Evolutionary conservation across 345 rosid species (phyloP).

Genomic region (Eucalyptus camaldulensis): DNA sequence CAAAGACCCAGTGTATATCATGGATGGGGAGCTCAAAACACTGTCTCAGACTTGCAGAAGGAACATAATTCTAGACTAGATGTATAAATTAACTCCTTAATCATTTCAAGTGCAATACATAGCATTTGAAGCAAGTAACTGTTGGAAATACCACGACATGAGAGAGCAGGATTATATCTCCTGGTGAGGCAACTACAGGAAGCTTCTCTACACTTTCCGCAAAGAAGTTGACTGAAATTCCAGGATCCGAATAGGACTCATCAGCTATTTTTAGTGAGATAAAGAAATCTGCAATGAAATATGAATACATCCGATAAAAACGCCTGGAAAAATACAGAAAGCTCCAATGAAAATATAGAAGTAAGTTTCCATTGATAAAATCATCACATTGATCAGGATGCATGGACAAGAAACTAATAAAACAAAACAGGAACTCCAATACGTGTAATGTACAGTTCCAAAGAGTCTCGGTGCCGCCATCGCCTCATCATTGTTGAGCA

Average conservation of each 20-base stretch:
- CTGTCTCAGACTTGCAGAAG: background rate
- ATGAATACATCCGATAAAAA: background rate
- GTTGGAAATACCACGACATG: slow-evolving; percentile 36
- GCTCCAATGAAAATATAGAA: background rate
- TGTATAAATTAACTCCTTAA: background rate
- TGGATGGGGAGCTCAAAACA: background rate
- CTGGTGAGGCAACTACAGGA: slow-evolving; percentile 31
- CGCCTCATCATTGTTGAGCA: background rate
- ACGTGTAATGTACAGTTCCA: background rate
- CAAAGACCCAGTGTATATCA: background rate
- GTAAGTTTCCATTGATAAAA: background rate
- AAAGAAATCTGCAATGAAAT: slow-evolving; percentile 35
- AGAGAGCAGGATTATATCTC: slow-evolving; percentile 49
- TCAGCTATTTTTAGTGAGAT: slow-evolving; percentile 41
- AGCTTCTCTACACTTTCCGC: slow-evolving; percentile 25
- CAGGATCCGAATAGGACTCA: slow-evolving; percentile 26
- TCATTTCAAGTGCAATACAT: background rate
- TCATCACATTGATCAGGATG: background rate
- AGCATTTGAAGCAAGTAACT: background rate
- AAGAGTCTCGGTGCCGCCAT: background rate
- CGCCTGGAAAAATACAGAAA: background rate
- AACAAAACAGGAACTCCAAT: background rate
- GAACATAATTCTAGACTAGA: background rate
- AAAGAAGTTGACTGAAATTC: slow-evolving; percentile 33
- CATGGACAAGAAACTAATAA: background rate